Percentiles rank a stretch among this genome's conserved stretches.
These are phyloP conservation scores for Candida sphagnicola DNA, from an alignment of 805 yeast genomes.

Conservation along the genomic window DNA sequence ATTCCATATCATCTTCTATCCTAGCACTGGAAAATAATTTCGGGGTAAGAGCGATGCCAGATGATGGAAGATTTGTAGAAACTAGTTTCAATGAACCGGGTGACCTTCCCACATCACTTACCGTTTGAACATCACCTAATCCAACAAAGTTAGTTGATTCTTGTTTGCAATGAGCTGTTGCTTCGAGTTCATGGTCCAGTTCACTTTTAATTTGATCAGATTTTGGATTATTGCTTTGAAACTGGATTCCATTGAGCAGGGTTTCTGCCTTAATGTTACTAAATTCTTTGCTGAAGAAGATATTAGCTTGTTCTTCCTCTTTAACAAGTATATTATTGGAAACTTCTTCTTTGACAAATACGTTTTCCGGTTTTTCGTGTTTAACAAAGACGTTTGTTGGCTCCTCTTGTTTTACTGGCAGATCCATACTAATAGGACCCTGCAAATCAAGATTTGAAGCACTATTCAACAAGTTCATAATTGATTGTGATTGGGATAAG, in stretches of 20 bases:
- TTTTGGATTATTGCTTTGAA: neutral
- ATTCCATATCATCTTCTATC: slow-evolving; percentile 1
- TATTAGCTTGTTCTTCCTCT: neutral
- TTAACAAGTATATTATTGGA: too few relatives aligned
- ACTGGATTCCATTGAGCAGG: neutral
- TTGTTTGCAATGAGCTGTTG: neutral
- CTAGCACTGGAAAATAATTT: slow-evolving; percentile 1
- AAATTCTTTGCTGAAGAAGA: neutral
- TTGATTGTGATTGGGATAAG: slow-evolving; percentile 35
- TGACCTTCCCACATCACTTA: slow-evolving; percentile 3
- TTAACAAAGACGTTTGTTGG: neutral
- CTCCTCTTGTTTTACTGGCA: slow-evolving; percentile 8
- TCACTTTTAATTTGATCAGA: neutral
- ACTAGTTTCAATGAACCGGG: slow-evolving; percentile 2
- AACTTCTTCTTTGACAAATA: neutral
- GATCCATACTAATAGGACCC: neutral
- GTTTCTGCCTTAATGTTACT: neutral
- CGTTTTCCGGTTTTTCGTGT: neutral
- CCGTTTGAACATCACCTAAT: neutral
- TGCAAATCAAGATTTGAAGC: slow-evolving; percentile 7
- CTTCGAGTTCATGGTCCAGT: neutral
- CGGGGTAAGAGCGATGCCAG: neutral
- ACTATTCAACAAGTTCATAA: slow-evolving; percentile 32
- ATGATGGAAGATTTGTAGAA: neutral
- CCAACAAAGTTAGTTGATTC: neutral